These are phyloP conservation scores for Beauveria rudraprayagi DNA, from an alignment of 2,329 filamentous ascomycete genomes.

Conservation along the genomic window DNA sequence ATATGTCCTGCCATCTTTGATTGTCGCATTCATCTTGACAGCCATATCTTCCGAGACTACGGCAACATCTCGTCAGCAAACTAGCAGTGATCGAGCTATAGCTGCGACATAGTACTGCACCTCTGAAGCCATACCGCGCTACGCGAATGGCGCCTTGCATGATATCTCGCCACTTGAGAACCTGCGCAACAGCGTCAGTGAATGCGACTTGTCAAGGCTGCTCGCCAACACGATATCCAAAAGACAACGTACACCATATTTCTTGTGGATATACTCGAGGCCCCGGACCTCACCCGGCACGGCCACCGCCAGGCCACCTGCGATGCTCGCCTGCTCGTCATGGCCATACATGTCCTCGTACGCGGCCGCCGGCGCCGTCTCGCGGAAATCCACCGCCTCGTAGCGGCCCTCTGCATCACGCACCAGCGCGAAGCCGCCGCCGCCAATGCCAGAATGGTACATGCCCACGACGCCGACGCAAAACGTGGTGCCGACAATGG, in stretches of 20 bases:
- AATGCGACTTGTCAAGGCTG: neutral
- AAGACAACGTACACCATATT: conserved; percentile 48
- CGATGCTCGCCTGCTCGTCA: conserved; percentile 58
- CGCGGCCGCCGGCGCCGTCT: conserved; percentile 76
- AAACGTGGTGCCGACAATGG: conserved; percentile 63
- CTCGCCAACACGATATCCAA: too few species aligned
- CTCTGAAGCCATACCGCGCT: conserved; percentile 63
- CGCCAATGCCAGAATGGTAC: conserved; percentile 78
- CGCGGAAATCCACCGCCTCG: conserved; percentile 83
- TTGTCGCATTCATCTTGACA: conserved; percentile 54
- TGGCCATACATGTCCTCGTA: conserved; percentile 77
- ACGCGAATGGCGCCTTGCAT: conserved; percentile 66
- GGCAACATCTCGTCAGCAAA: conserved; percentile 2
- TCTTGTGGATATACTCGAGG: conserved; percentile 66
- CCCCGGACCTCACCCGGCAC: conserved; percentile 72
- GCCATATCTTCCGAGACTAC: conserved; percentile 65
- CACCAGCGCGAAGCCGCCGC: conserved; percentile 84
- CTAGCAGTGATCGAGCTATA: too few species aligned
- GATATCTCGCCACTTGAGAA: conserved; percentile 61
- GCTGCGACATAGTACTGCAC: conserved; percentile 20
- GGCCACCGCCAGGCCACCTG: conserved; percentile 63
- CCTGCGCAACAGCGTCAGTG: conserved; percentile 21
- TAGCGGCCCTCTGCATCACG: conserved; percentile 65
- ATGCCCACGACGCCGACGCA: conserved; percentile 69
- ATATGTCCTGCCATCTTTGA: conserved; percentile 45